These are phyloP conservation scores for Kalanchoe fedtschenkoi DNA, from an alignment of 164 flowering plant species.

Conservation along the genomic window DNA sequence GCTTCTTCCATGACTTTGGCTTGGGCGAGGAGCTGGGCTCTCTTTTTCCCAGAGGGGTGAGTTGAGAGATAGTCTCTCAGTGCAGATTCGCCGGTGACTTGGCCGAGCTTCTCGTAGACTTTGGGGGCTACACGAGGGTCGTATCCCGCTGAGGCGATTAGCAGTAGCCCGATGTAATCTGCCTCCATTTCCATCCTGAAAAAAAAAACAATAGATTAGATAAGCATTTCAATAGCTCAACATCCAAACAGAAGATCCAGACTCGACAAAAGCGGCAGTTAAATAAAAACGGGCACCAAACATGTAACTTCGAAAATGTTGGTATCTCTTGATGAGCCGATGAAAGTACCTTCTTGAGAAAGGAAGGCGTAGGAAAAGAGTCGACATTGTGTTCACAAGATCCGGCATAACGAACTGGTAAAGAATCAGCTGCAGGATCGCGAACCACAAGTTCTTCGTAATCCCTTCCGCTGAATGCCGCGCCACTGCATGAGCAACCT, in stretches of 20 bases:
- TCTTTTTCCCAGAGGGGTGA: slow-evolving; percentile 89
- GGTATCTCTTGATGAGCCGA: no score
- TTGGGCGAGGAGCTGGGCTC: slow-evolving; percentile 57
- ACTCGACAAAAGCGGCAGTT: no score
- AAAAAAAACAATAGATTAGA: no score
- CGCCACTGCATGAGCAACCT: slow-evolving; percentile 89
- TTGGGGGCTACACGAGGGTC: slow-evolving; percentile 85
- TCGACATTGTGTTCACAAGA: slow-evolving; percentile 50
- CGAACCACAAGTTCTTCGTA: slow-evolving; percentile 69
- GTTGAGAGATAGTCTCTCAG: slow-evolving; percentile 75
- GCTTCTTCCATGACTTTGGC: slow-evolving; percentile 98
- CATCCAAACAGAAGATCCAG: no score
- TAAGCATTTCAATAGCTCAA: no score
- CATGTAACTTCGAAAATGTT: no score
- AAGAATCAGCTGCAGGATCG: slow-evolving; percentile 48
- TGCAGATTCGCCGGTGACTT: slow-evolving; percentile 47
- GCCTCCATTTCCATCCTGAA: slow-evolving; percentile 97
- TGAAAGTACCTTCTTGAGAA: slow-evolving; percentile 60
- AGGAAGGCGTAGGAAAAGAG: slow-evolving; percentile 56
- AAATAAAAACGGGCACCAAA: no score
- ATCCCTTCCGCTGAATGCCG: slow-evolving; percentile 69
- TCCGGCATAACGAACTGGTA: slow-evolving; percentile 61
- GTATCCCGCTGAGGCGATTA: slow-evolving; percentile 86
- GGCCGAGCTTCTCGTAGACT: slow-evolving; percentile 75
- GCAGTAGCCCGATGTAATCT: slow-evolving; percentile 80